Conservation (phyloP, 805 yeast genomes). For the Teunomyces gatunensis region DNA sequence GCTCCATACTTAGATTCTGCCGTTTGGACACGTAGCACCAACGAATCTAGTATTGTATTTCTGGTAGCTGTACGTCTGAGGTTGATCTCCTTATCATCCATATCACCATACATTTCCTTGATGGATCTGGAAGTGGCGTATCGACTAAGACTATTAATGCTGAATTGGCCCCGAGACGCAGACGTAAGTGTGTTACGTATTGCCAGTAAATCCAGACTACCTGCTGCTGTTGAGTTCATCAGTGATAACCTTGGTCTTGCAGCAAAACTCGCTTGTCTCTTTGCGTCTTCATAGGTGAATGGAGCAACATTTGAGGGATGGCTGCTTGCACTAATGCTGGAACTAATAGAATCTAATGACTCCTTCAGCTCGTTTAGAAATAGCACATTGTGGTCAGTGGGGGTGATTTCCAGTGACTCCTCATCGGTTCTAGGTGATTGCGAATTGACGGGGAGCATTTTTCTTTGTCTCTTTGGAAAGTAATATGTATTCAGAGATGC, state of each 20-base stretch:
- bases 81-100: slow-evolving; percentile 23
- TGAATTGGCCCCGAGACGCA: not conserved
- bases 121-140: slow-evolving; percentile 13
- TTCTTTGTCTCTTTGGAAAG: not conserved
- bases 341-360: not conserved
- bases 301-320: not conserved
- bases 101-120: slow-evolving; percentile 29
- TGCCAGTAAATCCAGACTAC: not conserved
- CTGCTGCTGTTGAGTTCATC: not conserved
- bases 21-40: slow-evolving; percentile 3
- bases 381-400: not conserved
- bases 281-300: not conserved
- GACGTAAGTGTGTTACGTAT: not conserved
- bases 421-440: not conserved
- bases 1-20: slow-evolving; percentile 3
- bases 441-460: not conserved
- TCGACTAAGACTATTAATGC: not conserved
- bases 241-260: not conserved
- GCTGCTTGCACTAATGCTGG: not conserved
- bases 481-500: too few relatives aligned
- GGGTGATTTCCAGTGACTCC: not conserved
- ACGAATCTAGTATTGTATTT: slow-evolving; percentile 21
- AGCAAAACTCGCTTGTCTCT: not conserved
- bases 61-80: slow-evolving; percentile 27
- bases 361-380: not conserved